These are phyloP conservation scores for Zanthoxylum bungeanum DNA, from an alignment of 345 rosid species.

Conservation along the genomic window DNA sequence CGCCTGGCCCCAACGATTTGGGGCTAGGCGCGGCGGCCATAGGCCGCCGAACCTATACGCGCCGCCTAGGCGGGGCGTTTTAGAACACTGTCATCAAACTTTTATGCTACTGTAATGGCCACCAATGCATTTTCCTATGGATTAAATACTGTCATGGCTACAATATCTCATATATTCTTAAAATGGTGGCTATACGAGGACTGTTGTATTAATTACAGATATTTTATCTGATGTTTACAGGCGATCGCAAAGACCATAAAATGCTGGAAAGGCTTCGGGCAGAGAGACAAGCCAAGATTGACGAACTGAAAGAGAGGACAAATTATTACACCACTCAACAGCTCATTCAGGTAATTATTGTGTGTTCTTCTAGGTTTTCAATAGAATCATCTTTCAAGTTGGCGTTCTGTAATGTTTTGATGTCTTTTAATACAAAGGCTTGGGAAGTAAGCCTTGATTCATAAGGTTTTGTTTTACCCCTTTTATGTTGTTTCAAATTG, in stretches of 20 bases:
- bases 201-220: slow-evolving; percentile 6
- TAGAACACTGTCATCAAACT: too few relatives aligned
- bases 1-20: too few relatives aligned
- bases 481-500: not conserved
- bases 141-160: not conserved
- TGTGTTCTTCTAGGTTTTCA: not conserved
- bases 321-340: slow-evolving; percentile 90
- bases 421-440: not conserved
- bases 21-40: too few relatives aligned
- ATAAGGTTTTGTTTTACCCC: not conserved
- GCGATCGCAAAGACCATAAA: slow-evolving; percentile 81
- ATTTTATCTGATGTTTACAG: slow-evolving; percentile 32
- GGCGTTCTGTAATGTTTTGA: not conserved
- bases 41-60: too few relatives aligned
- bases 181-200: not conserved
- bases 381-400: not conserved
- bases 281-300: slow-evolving; percentile 85
- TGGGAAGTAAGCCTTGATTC: not conserved
- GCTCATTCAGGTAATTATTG: slow-evolving; percentile 75
- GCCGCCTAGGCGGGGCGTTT: too few relatives aligned
- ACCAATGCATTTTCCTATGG: not conserved
- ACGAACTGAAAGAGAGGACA: slow-evolving; percentile 92
- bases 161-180: not conserved
- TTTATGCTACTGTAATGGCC: not conserved
- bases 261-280: slow-evolving; percentile 77